These are phyloP conservation scores for Beta lomatogona DNA, from an alignment of 179 eudicot species.

Conservation along the genomic window DNA sequence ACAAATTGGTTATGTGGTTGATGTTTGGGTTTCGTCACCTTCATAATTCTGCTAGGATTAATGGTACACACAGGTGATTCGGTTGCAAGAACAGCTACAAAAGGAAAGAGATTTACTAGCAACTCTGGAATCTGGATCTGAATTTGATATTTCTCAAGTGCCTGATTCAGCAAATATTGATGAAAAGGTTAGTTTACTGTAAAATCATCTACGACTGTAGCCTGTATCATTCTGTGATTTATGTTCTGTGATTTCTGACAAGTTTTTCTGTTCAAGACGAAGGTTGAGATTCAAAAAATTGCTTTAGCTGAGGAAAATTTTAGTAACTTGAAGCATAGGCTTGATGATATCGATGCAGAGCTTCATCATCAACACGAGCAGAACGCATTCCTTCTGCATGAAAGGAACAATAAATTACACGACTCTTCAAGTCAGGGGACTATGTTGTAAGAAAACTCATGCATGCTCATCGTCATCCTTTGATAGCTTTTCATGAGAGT, in stretches of 20 bases:
- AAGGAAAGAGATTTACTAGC: constrained; percentile 73
- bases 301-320: constrained; percentile 53
- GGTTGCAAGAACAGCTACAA: constrained; percentile 66
- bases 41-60: constrained; percentile 10
- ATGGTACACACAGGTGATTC: constrained; percentile 56
- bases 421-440: constrained; percentile 35
- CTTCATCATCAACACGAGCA: constrained; percentile 57
- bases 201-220: not conserved
- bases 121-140: constrained; percentile 66
- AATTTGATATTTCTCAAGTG: constrained; percentile 38
- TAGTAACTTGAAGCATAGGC: constrained; percentile 60
- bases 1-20: not conserved
- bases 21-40: constrained; percentile 5
- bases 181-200: constrained; percentile 58
- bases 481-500: not conserved
- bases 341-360: constrained; percentile 61
- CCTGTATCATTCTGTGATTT: not conserved
- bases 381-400: constrained; percentile 38
- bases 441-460: constrained; percentile 42
- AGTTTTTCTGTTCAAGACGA: constrained; percentile 45
- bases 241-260: constrained; percentile 12
- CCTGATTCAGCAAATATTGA: constrained; percentile 40
- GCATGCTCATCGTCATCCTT: not conserved
- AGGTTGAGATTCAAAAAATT: constrained; percentile 51
- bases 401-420: constrained; percentile 29